A percentile compares a stretch with the other conserved stretches of the same genome.
These are phyloP conservation scores for Metschnikowia proteae DNA, from an alignment of 805 yeast genomes.

Conservation along the genomic window DNA sequence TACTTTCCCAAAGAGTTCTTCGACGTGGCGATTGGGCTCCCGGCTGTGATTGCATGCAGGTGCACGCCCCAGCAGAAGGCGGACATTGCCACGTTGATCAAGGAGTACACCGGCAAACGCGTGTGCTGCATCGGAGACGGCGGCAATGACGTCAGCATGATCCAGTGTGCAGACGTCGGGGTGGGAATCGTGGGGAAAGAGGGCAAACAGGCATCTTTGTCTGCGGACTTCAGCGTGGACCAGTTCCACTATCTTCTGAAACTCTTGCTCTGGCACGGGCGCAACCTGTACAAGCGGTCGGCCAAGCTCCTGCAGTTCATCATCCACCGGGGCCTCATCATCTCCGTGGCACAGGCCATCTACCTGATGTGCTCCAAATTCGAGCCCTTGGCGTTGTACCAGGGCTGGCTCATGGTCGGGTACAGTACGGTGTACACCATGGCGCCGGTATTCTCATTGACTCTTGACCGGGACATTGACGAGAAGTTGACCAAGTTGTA, in stretches of 20 bases:
- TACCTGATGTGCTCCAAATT: slow-evolving; percentile 81
- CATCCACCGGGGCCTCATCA: slow-evolving; percentile 91
- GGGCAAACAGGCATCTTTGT: slow-evolving; percentile 94
- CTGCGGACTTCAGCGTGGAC: slow-evolving; percentile 93
- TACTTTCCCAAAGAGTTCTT: slow-evolving; percentile 71
- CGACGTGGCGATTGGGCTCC: slow-evolving; percentile 68
- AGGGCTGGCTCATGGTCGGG: slow-evolving; percentile 98
- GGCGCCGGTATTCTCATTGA: slow-evolving; percentile 96
- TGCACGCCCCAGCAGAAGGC: slow-evolving; percentile 99
- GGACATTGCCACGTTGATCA: slow-evolving; percentile 80
- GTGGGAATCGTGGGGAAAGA: slow-evolving; percentile 99
- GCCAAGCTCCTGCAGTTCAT: slow-evolving; percentile 95
- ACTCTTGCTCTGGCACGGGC: slow-evolving; percentile 92
- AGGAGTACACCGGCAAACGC: slow-evolving; percentile 75
- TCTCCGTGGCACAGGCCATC: slow-evolving; percentile 92
- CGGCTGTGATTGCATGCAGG: slow-evolving; percentile 97
- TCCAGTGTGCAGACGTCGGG: slow-evolving; percentile 97
- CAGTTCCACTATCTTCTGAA: slow-evolving; percentile 89
- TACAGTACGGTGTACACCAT: slow-evolving; percentile 95
- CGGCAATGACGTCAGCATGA: slow-evolving; percentile 98
- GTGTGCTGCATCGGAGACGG: slow-evolving; percentile 99
- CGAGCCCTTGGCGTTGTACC: slow-evolving; percentile 91
- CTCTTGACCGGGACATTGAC: slow-evolving; percentile 85
- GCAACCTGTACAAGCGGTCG: slow-evolving; percentile 93
- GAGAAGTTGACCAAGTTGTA: slow-evolving; percentile 84